A percentile compares a stretch with the other conserved stretches of the same genome.
phyloP scores from a whole-genome alignment of 768 basidiomycete species.

The Xerocomellus chrysenteron region DNA sequence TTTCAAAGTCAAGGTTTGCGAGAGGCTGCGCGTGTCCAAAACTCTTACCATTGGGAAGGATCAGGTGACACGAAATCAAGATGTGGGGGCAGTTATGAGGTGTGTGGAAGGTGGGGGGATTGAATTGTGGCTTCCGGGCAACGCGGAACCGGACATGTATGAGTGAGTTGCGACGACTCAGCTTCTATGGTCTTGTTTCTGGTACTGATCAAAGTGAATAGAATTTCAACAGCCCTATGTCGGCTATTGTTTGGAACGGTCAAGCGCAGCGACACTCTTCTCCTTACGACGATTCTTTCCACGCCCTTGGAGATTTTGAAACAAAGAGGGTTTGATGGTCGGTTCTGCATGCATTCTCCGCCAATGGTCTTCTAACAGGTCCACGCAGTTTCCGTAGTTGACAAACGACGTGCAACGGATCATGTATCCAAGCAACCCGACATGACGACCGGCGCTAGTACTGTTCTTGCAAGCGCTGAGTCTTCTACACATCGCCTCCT shows the following conservation, averaged over 20 bases:
- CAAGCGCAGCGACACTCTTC: conserved; percentile 70
- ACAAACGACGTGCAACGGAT: conserved; percentile 28
- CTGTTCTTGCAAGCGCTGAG: conserved; percentile 47
- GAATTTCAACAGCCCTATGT: conserved; percentile 80
- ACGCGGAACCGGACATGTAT: conserved; percentile 78
- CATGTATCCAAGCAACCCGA: too few relatives aligned
- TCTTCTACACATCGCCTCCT: background rate
- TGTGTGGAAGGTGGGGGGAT: conserved; percentile 50
- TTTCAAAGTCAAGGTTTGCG: conserved; percentile 62
- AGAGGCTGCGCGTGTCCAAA: conserved; percentile 60
- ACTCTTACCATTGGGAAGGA: conserved; percentile 50
- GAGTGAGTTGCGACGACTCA: conserved; percentile 55
- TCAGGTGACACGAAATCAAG: conserved; percentile 50
- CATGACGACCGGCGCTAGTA: background rate
- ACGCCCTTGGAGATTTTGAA: conserved; percentile 58
- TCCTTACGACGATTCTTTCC: conserved; percentile 60
- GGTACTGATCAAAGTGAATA: conserved; percentile 25
- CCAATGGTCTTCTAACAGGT: background rate
- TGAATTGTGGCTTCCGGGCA: conserved; percentile 69
- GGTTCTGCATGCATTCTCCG: background rate
- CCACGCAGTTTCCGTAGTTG: conserved; percentile 43
- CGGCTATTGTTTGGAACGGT: conserved; percentile 70
- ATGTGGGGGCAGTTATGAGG: conserved; percentile 66
- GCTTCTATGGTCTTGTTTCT: background rate
- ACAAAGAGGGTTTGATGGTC: background rate